A percentile compares a stretch with the other conserved stretches of the same genome.
phyloP scores from a whole-genome alignment of 306 rosid genomes.

The Rosa chinensis region DNA sequence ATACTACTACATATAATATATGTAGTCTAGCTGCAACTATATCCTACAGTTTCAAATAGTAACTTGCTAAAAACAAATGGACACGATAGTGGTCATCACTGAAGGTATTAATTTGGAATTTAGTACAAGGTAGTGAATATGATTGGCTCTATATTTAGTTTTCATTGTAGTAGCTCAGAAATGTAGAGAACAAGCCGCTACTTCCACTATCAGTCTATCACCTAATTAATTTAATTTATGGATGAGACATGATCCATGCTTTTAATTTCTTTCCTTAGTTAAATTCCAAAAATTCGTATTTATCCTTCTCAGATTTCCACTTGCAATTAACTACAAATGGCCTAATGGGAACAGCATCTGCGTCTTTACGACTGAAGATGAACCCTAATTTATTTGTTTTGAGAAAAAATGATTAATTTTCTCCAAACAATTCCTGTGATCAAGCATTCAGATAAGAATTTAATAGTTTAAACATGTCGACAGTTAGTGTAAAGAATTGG shows the following conservation, averaged over 20 bases:
- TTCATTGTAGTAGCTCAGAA: neutral
- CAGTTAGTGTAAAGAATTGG: neutral
- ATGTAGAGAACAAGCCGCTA: neutral
- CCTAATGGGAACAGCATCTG: neutral
- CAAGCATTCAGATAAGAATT: neutral
- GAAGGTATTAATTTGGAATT: conserved; percentile 5
- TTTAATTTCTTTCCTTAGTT: neutral
- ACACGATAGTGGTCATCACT: neutral
- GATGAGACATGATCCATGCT: conserved; percentile 23
- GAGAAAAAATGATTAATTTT: neutral
- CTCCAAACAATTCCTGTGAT: neutral
- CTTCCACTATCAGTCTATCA: neutral
- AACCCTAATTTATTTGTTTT: neutral
- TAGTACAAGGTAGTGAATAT: neutral
- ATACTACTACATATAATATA: neutral
- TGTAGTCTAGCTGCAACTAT: neutral
- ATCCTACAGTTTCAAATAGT: neutral
- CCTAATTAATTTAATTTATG: neutral
- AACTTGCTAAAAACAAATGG: neutral
- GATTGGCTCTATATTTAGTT: neutral
- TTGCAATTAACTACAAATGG: neutral
- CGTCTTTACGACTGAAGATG: neutral
- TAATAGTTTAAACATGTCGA: neutral
- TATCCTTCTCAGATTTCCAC: neutral
- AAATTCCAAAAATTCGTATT: neutral